phyloP scores from a whole-genome alignment of 225 moss, liverwort and hornwort species.

The Pleurozium schreberi region DNA sequence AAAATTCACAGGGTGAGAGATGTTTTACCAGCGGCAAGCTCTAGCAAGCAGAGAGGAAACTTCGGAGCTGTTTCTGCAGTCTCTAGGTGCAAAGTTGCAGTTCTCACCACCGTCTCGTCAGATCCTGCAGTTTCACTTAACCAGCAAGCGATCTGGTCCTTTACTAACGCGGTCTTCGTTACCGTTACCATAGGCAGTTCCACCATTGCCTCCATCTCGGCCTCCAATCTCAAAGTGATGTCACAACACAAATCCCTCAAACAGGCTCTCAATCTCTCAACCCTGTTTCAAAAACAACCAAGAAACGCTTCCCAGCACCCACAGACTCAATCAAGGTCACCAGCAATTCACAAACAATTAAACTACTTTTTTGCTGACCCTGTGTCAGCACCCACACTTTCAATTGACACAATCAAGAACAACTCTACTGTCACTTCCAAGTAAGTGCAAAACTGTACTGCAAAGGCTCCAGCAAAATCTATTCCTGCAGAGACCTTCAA shows the following conservation, averaged over 20 bases:
- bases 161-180: slow-evolving; percentile 34
- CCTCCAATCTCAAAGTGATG: not conserved
- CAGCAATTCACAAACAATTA: not conserved
- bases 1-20: not conserved
- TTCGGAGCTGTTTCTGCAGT: slow-evolving; percentile 57
- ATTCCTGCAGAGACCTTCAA: not conserved
- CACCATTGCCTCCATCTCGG: slow-evolving; percentile 74
- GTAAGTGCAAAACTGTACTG: not conserved
- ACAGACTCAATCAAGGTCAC: not conserved
- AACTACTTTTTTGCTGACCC: not conserved
- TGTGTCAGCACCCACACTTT: not conserved
- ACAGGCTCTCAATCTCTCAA: not conserved
- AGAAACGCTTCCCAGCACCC: not conserved
- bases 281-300: not conserved
- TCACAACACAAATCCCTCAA: not conserved
- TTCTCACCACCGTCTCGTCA: slow-evolving; percentile 47
- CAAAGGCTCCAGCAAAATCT: not conserved
- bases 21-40: slow-evolving; percentile 51
- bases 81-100: slow-evolving; percentile 65
- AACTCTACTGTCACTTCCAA: not conserved
- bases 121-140: slow-evolving; percentile 67
- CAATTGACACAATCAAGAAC: not conserved
- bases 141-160: slow-evolving; percentile 79
- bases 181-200: slow-evolving; percentile 27
- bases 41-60: slow-evolving; percentile 58